These are phyloP conservation scores for Colletotrichum liriopes DNA, from an alignment of 2,329 filamentous ascomycete species.

Conservation along the genomic window DNA sequence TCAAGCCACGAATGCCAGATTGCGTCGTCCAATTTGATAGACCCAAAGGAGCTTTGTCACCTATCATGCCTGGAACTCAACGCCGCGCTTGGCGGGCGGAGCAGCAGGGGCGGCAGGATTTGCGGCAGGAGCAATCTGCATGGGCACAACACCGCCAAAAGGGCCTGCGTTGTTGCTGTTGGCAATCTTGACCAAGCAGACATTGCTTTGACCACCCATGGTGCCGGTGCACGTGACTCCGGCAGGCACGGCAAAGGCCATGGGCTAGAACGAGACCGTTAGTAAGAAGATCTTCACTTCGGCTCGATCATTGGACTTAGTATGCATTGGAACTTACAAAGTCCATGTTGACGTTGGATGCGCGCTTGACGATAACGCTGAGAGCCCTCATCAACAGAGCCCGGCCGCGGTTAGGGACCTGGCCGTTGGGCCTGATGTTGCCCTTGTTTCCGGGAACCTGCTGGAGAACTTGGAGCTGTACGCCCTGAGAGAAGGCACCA, in stretches of 20 bases:
- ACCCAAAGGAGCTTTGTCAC: neutral
- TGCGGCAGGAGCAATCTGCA: constrained; percentile 53
- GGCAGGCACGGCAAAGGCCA: constrained; percentile 55
- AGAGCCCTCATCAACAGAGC: constrained; percentile 42
- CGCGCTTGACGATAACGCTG: constrained; percentile 49
- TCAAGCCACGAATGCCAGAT: neutral
- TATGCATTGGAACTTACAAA: constrained; percentile 42
- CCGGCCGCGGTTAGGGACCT: constrained; percentile 19
- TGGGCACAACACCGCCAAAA: constrained; percentile 57
- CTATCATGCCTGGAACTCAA: constrained; percentile 14
- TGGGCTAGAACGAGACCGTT: constrained; percentile 43
- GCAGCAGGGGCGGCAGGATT: neutral
- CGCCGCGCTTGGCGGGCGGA: constrained; percentile 32
- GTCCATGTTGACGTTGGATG: constrained; percentile 50
- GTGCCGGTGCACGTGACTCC: constrained; percentile 58
- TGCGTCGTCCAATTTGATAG: neutral
- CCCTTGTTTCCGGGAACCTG: constrained; percentile 56
- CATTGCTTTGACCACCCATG: constrained; percentile 51
- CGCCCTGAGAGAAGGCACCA: constrained; percentile 52
- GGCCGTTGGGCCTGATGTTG: constrained; percentile 50
- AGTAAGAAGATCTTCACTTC: neutral
- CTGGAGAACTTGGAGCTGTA: constrained; percentile 48
- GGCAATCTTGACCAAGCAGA: constrained; percentile 61
- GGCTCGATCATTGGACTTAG: neutral
- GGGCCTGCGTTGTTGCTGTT: constrained; percentile 58